These are phyloP conservation scores for Lathyrus aphaca DNA, from an alignment of 306 rosid genomes.

Conservation along the genomic window DNA sequence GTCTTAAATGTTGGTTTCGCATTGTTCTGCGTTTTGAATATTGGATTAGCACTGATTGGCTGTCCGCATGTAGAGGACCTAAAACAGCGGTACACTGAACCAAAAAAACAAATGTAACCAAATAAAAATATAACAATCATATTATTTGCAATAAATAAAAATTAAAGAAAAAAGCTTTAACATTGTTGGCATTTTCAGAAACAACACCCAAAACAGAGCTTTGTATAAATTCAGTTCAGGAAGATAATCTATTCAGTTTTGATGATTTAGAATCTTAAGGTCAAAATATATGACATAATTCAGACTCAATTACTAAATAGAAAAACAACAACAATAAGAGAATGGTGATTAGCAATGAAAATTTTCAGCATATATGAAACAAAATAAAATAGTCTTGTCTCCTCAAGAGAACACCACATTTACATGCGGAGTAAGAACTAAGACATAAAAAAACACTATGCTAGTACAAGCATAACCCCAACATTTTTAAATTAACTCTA, in stretches of 20 bases:
- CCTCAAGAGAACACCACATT: background rate
- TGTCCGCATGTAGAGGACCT: slow-evolving; percentile 46
- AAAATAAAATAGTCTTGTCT: background rate
- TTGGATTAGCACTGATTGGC: slow-evolving; percentile 33
- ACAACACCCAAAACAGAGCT: slow-evolving; percentile 7
- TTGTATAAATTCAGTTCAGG: background rate
- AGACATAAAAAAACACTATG: background rate
- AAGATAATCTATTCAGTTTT: slow-evolving; percentile 12
- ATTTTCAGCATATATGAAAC: slow-evolving; percentile 3
- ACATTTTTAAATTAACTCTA: slow-evolving; percentile 1
- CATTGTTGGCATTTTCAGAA: slow-evolving; percentile 3
- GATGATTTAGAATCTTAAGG: slow-evolving; percentile 10
- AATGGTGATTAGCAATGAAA: slow-evolving; percentile 4
- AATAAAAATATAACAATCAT: slow-evolving; percentile 1
- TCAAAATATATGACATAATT: background rate
- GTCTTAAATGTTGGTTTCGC: background rate
- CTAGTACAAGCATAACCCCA: background rate
- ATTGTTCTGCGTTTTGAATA: slow-evolving; percentile 28
- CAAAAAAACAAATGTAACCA: slow-evolving; percentile 27
- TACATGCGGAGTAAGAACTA: no score
- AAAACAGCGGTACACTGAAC: slow-evolving; percentile 59
- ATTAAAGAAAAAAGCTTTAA: background rate
- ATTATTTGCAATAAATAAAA: background rate
- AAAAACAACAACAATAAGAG: slow-evolving; percentile 19
- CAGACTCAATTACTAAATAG: slow-evolving; percentile 1